Percentiles rank a stretch among this genome's conserved stretches.
Evolutionary conservation across 2,329 filamentous ascomycete species (phyloP).

Genomic region (Botrytis squamosa): DNA sequence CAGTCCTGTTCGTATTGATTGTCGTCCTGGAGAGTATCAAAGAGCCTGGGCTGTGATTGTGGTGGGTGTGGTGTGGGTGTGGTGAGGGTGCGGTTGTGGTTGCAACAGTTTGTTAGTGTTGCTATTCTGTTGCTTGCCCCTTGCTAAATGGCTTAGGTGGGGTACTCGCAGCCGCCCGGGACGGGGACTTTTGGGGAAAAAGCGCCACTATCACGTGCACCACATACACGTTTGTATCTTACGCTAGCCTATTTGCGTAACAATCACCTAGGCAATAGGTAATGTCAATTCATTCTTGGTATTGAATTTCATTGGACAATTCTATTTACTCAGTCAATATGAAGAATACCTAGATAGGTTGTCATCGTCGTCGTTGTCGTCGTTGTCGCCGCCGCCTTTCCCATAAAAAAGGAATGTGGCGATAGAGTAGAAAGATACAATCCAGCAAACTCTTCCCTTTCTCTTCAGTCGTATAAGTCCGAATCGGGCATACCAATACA

Average conservation of each 20-base stretch:
- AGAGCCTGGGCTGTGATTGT: not conserved
- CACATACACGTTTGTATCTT: not conserved
- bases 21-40: not conserved
- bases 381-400: not conserved
- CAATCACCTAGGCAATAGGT: not conserved
- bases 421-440: not conserved
- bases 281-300: not conserved
- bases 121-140: not conserved
- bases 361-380: not conserved
- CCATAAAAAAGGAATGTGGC: not conserved
- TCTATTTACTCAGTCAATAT: not conserved
- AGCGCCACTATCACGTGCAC: conserved; percentile 10
- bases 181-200: not conserved
- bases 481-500: not conserved
- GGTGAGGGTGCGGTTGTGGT: not conserved
- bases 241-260: not conserved
- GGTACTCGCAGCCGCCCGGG: not conserved
- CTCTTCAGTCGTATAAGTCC: not conserved
- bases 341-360: not conserved
- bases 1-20: not conserved
- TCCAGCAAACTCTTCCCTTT: not conserved
- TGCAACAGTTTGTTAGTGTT: not conserved
- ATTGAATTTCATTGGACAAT: not conserved
- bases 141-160: not conserved
- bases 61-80: not conserved